These are phyloP conservation scores for Saccharomycopsis sp. DNA, from an alignment of 805 yeast species.

Conservation along the genomic window DNA sequence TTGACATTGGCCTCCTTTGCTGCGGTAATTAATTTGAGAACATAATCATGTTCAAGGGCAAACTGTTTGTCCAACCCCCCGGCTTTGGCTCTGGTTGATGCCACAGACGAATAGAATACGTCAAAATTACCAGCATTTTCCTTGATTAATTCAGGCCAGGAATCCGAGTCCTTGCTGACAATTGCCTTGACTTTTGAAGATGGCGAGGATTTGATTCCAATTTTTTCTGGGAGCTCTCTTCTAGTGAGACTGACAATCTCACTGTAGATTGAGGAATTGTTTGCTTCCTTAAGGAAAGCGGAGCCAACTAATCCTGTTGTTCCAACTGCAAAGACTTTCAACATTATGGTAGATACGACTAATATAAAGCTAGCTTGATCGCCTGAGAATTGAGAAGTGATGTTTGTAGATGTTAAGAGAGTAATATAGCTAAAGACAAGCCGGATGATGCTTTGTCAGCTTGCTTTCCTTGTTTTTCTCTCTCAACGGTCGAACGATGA, in stretches of 20 bases:
- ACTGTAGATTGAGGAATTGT: conserved; percentile 30
- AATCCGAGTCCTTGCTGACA: conserved; percentile 38
- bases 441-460: not conserved
- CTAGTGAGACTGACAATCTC: conserved; percentile 48
- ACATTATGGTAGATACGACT: conserved; percentile 7
- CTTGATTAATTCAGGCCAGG: conserved; percentile 43
- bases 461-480: not conserved
- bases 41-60: conserved; percentile 69
- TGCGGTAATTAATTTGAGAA: conserved; percentile 58
- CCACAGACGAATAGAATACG: conserved; percentile 58
- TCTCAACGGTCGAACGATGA: not conserved
- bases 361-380: not conserved
- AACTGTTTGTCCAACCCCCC: conserved; percentile 68
- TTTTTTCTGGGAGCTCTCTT: conserved; percentile 32
- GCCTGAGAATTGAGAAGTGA: no score
- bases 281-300: conserved; percentile 43
- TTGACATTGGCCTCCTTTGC: conserved; percentile 65
- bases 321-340: conserved; percentile 45
- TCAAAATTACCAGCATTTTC: conserved; percentile 30
- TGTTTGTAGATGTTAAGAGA: no score
- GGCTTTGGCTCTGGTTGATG: conserved; percentile 67
- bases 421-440: no score
- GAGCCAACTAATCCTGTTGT: conserved; percentile 76
- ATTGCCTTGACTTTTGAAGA: conserved; percentile 31
- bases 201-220: conserved; percentile 15